Evolutionary conservation across 1,139 yeast genomes (phyloP), one percentile per base, ranked within the genome.

Genomic region (Hyphopichia wangnamkhiaoensis): DNA sequence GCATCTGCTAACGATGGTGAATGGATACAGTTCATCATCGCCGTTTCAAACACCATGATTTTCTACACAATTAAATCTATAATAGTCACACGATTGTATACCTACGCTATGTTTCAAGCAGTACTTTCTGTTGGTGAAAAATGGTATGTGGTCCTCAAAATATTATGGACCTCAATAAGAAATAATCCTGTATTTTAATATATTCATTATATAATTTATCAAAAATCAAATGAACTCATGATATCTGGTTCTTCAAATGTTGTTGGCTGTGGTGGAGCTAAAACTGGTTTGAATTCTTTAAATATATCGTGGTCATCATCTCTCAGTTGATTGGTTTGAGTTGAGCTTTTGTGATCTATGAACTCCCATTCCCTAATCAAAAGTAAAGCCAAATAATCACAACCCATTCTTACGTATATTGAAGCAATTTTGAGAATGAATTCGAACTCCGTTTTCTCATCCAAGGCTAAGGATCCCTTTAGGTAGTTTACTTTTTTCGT

Each of bases 331-430:
- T 33, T 45, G 50, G 46, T 27, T 35, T 43, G 19, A 37, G n/a
- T 2, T 24, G 12, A 3, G 4, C 32, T 16, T 38, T 45, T 50
- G 29, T 40, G 59, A 20, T 56, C 59, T 24, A 71, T 60, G 53
- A 90, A 91, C 24, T 65, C 64, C 97, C 97, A 91, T 43, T 77
- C 79, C 37, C 68, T 68, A 3, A 86, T 65, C 37, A 90, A 58
- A 34, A 81, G 73, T 15, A 87, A 56, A 0, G 91, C 82, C 34
- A 91, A 59, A 46, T 82, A 77, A 50, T 91, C 96, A 64, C 98
- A 91, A 0, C 98, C 98, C 96, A 91, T 89, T 43, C 95, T 71
- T 12, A 80, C 71, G 53, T 89, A 87, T 41, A 88, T 84, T 33
- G 75, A 66, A 10, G 86, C 75, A 6, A 84, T 83, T 47, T 80